Evolutionary conservation across 345 rosid genomes (phyloP).

Genomic region (Populus davidiana): DNA sequence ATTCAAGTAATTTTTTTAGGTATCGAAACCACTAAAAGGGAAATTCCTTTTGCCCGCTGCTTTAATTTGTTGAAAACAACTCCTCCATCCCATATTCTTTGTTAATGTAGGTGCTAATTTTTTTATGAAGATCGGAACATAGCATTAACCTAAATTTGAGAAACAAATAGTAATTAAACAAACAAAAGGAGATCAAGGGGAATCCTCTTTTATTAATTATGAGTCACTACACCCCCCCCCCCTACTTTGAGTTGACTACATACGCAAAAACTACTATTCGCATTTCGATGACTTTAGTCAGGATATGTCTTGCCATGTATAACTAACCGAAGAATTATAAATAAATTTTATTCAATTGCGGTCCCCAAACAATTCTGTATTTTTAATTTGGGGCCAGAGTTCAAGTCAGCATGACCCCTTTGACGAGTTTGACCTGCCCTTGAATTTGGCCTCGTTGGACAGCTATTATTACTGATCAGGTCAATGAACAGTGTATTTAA

Average conservation of each 20-base stretch:
- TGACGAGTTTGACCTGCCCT: background rate
- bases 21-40: constrained; percentile 36
- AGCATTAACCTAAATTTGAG: constrained; percentile 18
- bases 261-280: background rate
- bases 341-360: background rate
- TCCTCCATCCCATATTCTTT: constrained; percentile 40
- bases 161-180: constrained; percentile 1
- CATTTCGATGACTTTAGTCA: background rate
- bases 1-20: constrained; percentile 10
- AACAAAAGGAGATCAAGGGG: constrained; percentile 2
- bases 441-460: background rate
- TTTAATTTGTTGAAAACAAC: constrained; percentile 42
- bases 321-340: background rate
- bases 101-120: constrained; percentile 28
- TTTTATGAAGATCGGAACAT: constrained; percentile 22
- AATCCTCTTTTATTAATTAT: constrained; percentile 20
- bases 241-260: background rate
- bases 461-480: background rate
- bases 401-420: background rate
- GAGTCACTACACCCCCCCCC: background rate
- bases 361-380: background rate
- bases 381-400: background rate
- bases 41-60: constrained; percentile 48
- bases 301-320: background rate
- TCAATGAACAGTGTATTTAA: background rate